Conservation (phyloP, 306 rosid species). For the Dryas drummondii region DNA sequence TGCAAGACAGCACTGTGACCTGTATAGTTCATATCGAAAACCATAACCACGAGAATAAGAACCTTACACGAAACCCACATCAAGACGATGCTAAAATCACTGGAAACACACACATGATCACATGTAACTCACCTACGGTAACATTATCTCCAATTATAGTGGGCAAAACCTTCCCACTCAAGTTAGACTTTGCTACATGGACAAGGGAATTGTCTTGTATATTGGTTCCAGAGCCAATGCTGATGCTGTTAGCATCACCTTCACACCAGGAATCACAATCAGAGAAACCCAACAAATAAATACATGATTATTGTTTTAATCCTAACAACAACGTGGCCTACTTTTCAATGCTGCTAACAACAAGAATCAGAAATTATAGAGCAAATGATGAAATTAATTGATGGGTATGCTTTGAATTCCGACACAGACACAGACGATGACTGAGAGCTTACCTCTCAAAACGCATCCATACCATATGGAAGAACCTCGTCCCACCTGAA, state of each 20-base stretch:
- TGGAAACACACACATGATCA: slow-evolving; percentile 18
- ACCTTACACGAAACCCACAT: slow-evolving; percentile 22
- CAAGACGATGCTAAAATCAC: slow-evolving; percentile 17
- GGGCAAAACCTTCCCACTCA: slow-evolving; percentile 88
- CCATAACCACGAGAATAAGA: slow-evolving; percentile 9
- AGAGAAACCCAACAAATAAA: slow-evolving; percentile 13
- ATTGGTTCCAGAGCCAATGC: slow-evolving; percentile 88
- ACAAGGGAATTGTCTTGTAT: slow-evolving; percentile 97
- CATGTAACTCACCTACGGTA: slow-evolving; percentile 73
- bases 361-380: not conserved
- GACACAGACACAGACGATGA: no score
- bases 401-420: no score
- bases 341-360: not conserved
- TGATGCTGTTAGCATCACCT: slow-evolving; percentile 93
- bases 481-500: slow-evolving; percentile 67
- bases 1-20: slow-evolving; percentile 92
- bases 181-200: slow-evolving; percentile 83
- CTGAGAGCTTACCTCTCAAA: slow-evolving; percentile 62
- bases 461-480: slow-evolving; percentile 98
- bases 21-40: slow-evolving; percentile 31
- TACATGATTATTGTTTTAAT: not conserved
- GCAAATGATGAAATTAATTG: not conserved
- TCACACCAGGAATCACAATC: slow-evolving; percentile 15
- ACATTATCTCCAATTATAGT: slow-evolving; percentile 89
- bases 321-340: not conserved